Evolutionary conservation across 192 early-diverging fungal species (phyloP), one percentile per base, ranked within the genome.

Genomic region (Coemansia brasiliensis): DNA sequence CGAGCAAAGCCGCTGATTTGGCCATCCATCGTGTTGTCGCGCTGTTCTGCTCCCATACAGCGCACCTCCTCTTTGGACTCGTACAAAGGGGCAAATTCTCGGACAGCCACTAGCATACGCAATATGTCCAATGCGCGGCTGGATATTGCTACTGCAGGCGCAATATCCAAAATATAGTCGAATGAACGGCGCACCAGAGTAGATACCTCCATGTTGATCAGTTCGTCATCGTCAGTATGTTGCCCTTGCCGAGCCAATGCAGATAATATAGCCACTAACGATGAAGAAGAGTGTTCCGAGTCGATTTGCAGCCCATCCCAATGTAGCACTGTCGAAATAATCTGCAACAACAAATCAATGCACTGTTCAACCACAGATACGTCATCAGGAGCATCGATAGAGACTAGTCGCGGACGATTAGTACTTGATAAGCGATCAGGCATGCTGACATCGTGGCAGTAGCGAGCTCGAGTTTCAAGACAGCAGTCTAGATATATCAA

Each of bases 301-400:
- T 39, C 37, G 5, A 32, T 13, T 16, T 79, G 69, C 45, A 79
- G 49, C 5, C 76, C 76, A 49, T 79, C 76, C 76, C 76, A 79
- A 32, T 40, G 22, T 7, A 79, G 45, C 12, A 71, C 56, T 0
- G 63, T 38, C 1, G 60, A 52, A 10, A 73, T 32, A 11, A 65
- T 69, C 44, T 64, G 65, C 42, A 79, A 39, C 39, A 79, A 43
- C 35, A 29, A 38, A 55, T 73, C 69, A 18, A 69, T 55, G 46
- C 69, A 79, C 1, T 15, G 3, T 13, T 65, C 69, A 0, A 70
- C 21, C 17, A 59, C 50, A n/a, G 18, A 12, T 3, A 71, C 56
- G 4, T 71, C 64, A 4, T 51, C 57, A 9, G 43, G 49, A 20
- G 44, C 20, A 15, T 70, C 64, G 4, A 62, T 59, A 4, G 39